Evolutionary conservation across 768 basidiomycete genomes (phyloP).

Genomic region (Tricholomella constricta): DNA sequence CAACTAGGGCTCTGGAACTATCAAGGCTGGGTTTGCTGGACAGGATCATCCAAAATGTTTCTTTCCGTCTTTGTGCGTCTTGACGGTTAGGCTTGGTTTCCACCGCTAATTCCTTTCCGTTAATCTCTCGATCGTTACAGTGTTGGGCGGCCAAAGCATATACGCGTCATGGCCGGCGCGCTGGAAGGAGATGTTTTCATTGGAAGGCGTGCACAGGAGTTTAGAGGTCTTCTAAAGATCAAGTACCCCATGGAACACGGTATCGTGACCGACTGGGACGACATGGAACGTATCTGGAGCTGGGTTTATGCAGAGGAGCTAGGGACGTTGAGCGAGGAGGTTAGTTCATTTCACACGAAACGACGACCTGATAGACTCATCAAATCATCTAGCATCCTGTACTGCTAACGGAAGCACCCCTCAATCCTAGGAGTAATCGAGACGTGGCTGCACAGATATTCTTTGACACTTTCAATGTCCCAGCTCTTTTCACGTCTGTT

Average conservation of each 20-base stretch:
- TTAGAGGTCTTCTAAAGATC: constrained; percentile 93
- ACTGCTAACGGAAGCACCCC: constrained; percentile 92
- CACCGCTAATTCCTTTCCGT: constrained; percentile 24
- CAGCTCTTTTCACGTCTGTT: constrained; percentile 93
- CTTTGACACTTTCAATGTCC: constrained; percentile 99
- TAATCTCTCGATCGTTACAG: constrained; percentile 42
- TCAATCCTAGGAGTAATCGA: constrained; percentile 95
- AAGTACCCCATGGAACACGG: constrained; percentile 99
- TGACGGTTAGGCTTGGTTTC: constrained; percentile 36
- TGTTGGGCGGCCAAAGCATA: constrained; percentile 96
- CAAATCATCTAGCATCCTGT: constrained; percentile 85
- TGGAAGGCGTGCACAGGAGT: constrained; percentile 92
- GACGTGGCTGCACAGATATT: constrained; percentile 98
- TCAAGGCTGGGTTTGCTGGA: constrained; percentile 99
- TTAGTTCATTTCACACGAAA: constrained; percentile 33
- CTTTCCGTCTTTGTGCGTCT: constrained; percentile 95
- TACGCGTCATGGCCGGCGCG: constrained; percentile 96
- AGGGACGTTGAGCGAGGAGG: constrained; percentile 96
- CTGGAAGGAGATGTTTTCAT: constrained; percentile 97
- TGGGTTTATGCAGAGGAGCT: constrained; percentile 97
- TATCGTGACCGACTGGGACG: constrained; percentile 99
- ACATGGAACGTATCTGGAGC: constrained; percentile 99
- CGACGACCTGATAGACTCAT: constrained; percentile 17
- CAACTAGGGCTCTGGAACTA: constrained; percentile 90
- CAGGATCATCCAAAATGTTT: constrained; percentile 99